Evolutionary conservation across 2,329 filamentous ascomycete species (phyloP), one percentile per base, ranked within the genome.

Genomic region (Penicillium italicum): DNA sequence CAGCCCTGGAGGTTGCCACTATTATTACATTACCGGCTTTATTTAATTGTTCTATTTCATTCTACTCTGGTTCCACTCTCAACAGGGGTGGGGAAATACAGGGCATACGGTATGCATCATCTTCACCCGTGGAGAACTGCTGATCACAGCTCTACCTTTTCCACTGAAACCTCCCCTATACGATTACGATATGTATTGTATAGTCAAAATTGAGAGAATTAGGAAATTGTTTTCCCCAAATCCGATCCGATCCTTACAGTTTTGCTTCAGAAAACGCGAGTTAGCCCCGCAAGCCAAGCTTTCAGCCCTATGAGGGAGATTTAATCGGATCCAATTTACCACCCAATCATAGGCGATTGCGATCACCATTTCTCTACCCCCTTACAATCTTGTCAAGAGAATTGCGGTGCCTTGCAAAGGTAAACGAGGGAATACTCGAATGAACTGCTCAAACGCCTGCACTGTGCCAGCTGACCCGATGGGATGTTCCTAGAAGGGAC

Each of bases 261-360:
- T 38, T 33, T 18, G 24, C n/a, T 20, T 16, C 22, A 6, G 12
- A 22, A 18, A 24, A 33, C 24, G 26, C 46, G 9, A 43, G 16
- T 40, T 26, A 34, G 57, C 61, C 56, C 61, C 55, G 56, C 50
- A 53, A 49, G 64, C 56, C 56, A 67, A 69, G 59, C 64, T 59
- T 59, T 69, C 68, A 70, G 68, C 68, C 68, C 68, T 69, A 70
- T 65, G 55, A 51, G 66, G 65, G 66, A 34, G 16, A n/a, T 50
- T 38, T 54, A 18, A 50, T 55, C 47, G 24, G 14, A 26, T 33
- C 45, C n/a, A 11, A 11, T 44, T 45, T 33, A 41, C 33, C 31
- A 48, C 34, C 28, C 26, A 50, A 42, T 43, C 11, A 50, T 6
- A 41, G 9, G 9, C 20, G 7, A 12, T n/a, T 51, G 36, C 28